Evolutionary conservation across 148 eudicot genomes (phyloP).

Genomic region (Silene conica): DNA sequence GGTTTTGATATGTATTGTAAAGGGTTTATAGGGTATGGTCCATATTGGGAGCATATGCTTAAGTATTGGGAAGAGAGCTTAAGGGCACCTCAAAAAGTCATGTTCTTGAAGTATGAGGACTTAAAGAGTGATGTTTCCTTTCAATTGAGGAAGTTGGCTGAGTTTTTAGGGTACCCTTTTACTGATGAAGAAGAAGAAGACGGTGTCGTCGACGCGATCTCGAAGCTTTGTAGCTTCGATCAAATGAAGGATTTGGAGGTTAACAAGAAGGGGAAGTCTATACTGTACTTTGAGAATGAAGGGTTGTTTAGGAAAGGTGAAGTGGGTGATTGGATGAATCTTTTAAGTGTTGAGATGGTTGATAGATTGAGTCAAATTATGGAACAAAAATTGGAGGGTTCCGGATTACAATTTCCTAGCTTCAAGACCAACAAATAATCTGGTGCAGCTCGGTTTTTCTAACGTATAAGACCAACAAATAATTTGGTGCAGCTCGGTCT

Average conservation of each 20-base stretch:
- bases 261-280: slow-evolving; percentile 31
- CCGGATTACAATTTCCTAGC: slow-evolving; percentile 23
- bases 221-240: slow-evolving; percentile 33
- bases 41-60: slow-evolving; percentile 58
- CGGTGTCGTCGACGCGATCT: slow-evolving; percentile 25
- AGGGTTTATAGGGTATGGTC: slow-evolving; percentile 45
- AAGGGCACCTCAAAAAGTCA: slow-evolving; percentile 41
- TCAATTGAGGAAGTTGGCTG: slow-evolving; percentile 28
- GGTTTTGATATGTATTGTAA: slow-evolving; percentile 50
- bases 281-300: slow-evolving; percentile 26
- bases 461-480: no score
- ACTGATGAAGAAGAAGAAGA: slow-evolving; percentile 23
- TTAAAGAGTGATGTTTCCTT: slow-evolving; percentile 22
- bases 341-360: slow-evolving; percentile 32
- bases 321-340: slow-evolving; percentile 37
- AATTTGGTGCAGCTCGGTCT: no score
- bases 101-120: slow-evolving; percentile 42
- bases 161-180: slow-evolving; percentile 27
- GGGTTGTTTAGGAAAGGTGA: slow-evolving; percentile 42
- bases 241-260: slow-evolving; percentile 27
- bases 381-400: slow-evolving; percentile 31
- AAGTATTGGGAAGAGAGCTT: slow-evolving; percentile 43
- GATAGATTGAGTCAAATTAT: slow-evolving; percentile 18
- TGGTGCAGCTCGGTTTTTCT: no score
- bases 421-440: neutral